Evolutionary conservation across 805 yeast genomes (phyloP).

Genomic region (Candida berthetii): DNA sequence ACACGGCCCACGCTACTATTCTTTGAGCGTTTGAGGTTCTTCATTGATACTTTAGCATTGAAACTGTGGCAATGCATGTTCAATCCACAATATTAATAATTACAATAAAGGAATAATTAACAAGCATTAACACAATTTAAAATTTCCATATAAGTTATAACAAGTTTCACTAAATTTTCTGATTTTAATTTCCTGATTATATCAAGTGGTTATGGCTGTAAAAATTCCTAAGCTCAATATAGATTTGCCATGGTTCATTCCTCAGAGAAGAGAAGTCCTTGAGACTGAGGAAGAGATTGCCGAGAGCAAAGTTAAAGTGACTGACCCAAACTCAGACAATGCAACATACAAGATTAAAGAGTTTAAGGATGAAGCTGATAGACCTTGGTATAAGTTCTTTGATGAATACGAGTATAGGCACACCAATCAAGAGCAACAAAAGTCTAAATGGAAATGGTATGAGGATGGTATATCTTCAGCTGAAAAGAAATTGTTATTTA

Average conservation of each 20-base stretch:
- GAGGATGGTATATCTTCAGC: slow-evolving; percentile 20
- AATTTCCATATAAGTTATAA: too few relatives aligned
- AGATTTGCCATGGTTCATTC: neutral
- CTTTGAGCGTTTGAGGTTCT: too few relatives aligned
- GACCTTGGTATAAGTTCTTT: slow-evolving; percentile 39
- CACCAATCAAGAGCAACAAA: neutral
- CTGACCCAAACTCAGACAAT: neutral
- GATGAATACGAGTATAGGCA: slow-evolving; percentile 40
- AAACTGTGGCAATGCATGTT: too few relatives aligned
- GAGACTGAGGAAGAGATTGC: slow-evolving; percentile 1
- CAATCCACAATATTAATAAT: too few relatives aligned
- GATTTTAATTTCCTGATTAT: too few relatives aligned
- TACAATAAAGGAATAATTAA: too few relatives aligned
- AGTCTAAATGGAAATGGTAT: slow-evolving; percentile 2
- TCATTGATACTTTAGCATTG: too few relatives aligned
- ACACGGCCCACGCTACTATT: too few relatives aligned
- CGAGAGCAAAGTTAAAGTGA: neutral
- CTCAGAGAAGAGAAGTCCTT: neutral
- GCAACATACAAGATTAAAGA: neutral
- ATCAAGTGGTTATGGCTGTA: too few relatives aligned
- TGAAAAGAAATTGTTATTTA: slow-evolving; percentile 36
- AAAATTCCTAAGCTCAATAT: neutral
- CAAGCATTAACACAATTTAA: too few relatives aligned
- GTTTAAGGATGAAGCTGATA: slow-evolving; percentile 28
- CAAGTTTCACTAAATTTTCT: too few relatives aligned